These are phyloP conservation scores for Globisporangium spiculum DNA, from an alignment of 352 stramenopile genomes.

Conservation along the genomic window DNA sequence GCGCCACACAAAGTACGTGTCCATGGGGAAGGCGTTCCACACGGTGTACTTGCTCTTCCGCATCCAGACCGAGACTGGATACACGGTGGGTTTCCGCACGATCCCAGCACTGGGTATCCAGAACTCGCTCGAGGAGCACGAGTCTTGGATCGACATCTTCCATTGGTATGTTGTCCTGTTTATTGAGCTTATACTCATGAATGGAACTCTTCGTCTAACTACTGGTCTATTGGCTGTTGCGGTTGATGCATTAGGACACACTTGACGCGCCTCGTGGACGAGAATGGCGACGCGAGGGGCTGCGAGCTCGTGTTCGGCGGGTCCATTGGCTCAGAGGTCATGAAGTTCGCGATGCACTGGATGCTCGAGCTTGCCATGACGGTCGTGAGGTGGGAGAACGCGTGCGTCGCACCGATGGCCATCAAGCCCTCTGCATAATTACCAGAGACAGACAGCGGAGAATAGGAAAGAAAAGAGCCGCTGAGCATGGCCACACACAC, in stretches of 20 bases:
- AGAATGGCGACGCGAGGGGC: conserved; percentile 17
- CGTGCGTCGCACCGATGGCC: conserved; percentile 49
- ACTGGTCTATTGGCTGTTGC: background rate
- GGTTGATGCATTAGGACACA: conserved; percentile 27
- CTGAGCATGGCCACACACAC: background rate
- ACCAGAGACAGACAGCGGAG: background rate
- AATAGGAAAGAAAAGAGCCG: background rate
- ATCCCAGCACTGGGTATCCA: conserved; percentile 51
- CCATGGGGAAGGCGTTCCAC: conserved; percentile 53
- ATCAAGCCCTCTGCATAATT: conserved; percentile 25
- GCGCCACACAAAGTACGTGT: conserved; percentile 51
- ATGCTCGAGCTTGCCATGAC: conserved; percentile 81
- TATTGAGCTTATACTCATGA: background rate
- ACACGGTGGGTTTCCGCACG: conserved; percentile 66
- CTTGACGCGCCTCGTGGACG: conserved; percentile 27
- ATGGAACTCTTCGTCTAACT: background rate
- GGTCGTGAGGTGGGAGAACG: conserved; percentile 64
- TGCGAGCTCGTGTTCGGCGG: conserved; percentile 52
- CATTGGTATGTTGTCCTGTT: conserved; percentile 35
- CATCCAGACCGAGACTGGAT: conserved; percentile 44
- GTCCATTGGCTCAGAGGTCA: conserved; percentile 44
- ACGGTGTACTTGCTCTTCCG: conserved; percentile 74
- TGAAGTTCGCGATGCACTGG: conserved; percentile 69
- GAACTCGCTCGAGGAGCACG: conserved; percentile 40
- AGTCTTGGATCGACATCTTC: conserved; percentile 66